Evolutionary conservation across 2,329 filamentous ascomycete genomes (phyloP).

Genomic region (Lomentospora prolificans): DNA sequence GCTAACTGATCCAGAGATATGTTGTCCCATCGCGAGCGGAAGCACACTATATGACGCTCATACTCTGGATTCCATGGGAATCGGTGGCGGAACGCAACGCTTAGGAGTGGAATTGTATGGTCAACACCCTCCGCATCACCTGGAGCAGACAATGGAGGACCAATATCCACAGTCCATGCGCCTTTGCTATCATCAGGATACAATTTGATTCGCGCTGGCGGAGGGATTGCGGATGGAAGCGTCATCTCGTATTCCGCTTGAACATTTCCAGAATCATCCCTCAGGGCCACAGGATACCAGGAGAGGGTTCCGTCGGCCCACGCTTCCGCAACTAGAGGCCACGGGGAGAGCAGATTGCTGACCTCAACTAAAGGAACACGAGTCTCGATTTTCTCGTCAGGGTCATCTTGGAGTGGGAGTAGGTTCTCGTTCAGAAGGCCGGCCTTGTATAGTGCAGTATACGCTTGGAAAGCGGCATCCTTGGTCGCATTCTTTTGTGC

Average conservation of each 20-base stretch:
- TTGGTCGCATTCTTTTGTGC: slow-evolving; percentile 64
- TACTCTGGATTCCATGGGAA: slow-evolving; percentile 24
- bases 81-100: slow-evolving; percentile 31
- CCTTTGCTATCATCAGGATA: slow-evolving; percentile 26
- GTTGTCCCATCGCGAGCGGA: slow-evolving; percentile 19
- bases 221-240: slow-evolving; percentile 32
- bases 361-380: slow-evolving; percentile 26
- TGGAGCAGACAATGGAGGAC: slow-evolving; percentile 3
- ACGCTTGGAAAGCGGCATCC: slow-evolving; percentile 78
- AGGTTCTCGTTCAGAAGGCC: slow-evolving; percentile 71
- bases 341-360: slow-evolving; percentile 33
- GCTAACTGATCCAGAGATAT: slow-evolving; percentile 24
- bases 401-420: slow-evolving; percentile 47
- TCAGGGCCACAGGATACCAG: slow-evolving; percentile 12
- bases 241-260: slow-evolving; percentile 30
- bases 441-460: slow-evolving; percentile 55
- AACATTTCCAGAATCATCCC: slow-evolving; percentile 20
- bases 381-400: slow-evolving; percentile 26
- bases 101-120: slow-evolving; percentile 27
- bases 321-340: slow-evolving; percentile 29
- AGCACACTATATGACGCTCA: slow-evolving; percentile 31
- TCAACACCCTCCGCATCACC: slow-evolving; percentile 19
- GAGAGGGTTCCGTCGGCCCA: slow-evolving; percentile 25
- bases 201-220: slow-evolving; percentile 25
- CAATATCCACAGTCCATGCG: slow-evolving; percentile 28